Conservation (phyloP, 257 asterid genomes). For the Fraxinus excelsior region DNA sequence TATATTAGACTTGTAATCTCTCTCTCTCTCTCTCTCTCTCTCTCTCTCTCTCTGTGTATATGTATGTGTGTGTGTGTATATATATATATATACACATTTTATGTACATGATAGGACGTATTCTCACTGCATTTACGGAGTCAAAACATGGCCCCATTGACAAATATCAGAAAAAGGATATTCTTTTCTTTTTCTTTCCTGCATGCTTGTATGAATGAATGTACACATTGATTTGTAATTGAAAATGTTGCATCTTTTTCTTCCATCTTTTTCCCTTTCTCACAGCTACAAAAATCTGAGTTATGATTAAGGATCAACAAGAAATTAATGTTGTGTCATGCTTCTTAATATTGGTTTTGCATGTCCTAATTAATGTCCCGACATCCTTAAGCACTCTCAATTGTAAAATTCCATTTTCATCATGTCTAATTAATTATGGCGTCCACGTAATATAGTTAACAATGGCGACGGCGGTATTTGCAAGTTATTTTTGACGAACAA, state of each 20-base stretch:
- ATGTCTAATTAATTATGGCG: not conserved
- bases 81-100: not conserved
- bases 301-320: conserved; percentile 20
- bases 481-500: not conserved
- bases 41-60: no score
- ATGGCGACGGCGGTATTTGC: not conserved
- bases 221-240: conserved; percentile 17
- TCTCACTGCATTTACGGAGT: not conserved
- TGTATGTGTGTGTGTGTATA: no score
- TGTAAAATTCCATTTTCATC: conserved; percentile 23
- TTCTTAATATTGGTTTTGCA: conserved; percentile 21
- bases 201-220: conserved; percentile 40
- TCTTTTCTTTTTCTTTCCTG: conserved; percentile 17
- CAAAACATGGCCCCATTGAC: not conserved
- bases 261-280: not conserved
- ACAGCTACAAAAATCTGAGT: conserved; percentile 31
- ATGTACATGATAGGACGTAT: not conserved
- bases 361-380: conserved; percentile 26
- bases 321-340: conserved; percentile 15
- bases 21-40: no score
- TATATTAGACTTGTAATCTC: no score
- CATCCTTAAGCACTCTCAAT: conserved; percentile 19
- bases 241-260: conserved; percentile 23
- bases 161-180: not conserved
- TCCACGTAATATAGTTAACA: not conserved